Evolutionary conservation across 208 protist species (phyloP), one percentile per base, ranked within the genome.

Genomic region (Leishmania lainsoni): DNA sequence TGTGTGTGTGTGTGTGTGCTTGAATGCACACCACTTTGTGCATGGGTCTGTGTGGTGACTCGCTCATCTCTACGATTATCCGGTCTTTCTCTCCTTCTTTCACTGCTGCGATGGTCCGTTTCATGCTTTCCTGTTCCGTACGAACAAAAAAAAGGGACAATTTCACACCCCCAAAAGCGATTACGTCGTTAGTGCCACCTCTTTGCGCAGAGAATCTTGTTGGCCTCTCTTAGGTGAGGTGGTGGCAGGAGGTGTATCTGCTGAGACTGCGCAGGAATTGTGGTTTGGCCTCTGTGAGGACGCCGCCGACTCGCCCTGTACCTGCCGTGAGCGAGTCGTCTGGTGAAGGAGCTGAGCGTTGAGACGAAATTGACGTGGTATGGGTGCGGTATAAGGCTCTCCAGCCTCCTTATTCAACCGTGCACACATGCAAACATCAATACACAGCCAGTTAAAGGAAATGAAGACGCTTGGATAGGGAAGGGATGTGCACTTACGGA

Each of bases 101-200:
- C 72, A 29, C 73, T 66, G 10, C 29, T 75, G 48, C 51, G 4
- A 54, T 82, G 51, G 29, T 76, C 75, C 48, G 77, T 48, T 75
- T 52, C 68, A n/a, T 71, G 22, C 59, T 54, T 73, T 56, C 12
- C 61, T 2, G 22, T 22, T 70, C 49, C 14, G 70, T 39, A 54
- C 22, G 3, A 56, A 22, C n/a, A 5, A 9, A 39, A 61, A 58
- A 16, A 45, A 61, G 4, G 26, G 17, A 51, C 26, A 26, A 39
- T 20, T 42, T 5, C 66, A 16, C 16, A 6, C 8, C 35, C 45
- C 9, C 42, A 32, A 20, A n/a, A 12, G 35, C 26, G 22, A 39
- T 73, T 48, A 26, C 5, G 26, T 52, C 32, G 48, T 3, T 73
- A 52, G 51, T n/a, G 45, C 16, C 16, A 35, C 20, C 45, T 6